A percentile compares a stretch with the other conserved stretches of the same genome.
These are phyloP conservation scores for Hypericum perforatum DNA, from an alignment of 345 rosid species.

Conservation along the genomic window DNA sequence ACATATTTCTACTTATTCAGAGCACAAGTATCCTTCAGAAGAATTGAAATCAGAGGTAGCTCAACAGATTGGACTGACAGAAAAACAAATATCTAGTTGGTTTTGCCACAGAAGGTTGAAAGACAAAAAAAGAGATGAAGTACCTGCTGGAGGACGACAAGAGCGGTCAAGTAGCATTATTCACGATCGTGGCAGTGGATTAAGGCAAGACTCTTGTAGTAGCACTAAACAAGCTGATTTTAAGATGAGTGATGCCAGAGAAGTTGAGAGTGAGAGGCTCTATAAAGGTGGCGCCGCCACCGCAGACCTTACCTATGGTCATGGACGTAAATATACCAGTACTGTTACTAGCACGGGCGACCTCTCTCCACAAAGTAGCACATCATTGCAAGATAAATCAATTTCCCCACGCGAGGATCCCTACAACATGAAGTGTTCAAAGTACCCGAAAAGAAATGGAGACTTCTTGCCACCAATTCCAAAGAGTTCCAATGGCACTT, in stretches of 20 bases:
- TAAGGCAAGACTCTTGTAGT: conserved; percentile 87
- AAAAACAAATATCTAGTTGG: conserved; percentile 96
- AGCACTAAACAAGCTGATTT: conserved; percentile 78
- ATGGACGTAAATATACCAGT: conserved; percentile 23
- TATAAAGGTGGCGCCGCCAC: conserved; percentile 30
- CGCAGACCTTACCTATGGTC: conserved; percentile 30
- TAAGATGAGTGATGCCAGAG: conserved; percentile 50
- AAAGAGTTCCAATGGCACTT: conserved; percentile 28
- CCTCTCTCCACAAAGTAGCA: conserved; percentile 67
- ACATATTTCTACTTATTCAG: conserved; percentile 23
- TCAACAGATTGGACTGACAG: conserved; percentile 61
- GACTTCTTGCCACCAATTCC: conserved; percentile 17
- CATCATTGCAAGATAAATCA: conserved; percentile 45
- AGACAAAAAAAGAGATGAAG: conserved; percentile 70
- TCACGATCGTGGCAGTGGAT: conserved; percentile 82
- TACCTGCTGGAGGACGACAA: conserved; percentile 46
- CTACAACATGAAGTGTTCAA: conserved; percentile 27
- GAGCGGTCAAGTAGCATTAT: conserved; percentile 71
- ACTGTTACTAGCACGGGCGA: conserved; percentile 42
- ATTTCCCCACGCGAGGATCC: conserved; percentile 32
- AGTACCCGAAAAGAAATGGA: conserved; percentile 27
- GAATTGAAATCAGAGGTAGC: conserved; percentile 72
- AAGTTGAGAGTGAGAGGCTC: conserved; percentile 76
- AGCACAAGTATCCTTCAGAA: conserved; percentile 69
- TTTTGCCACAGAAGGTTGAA: conserved; percentile 95